Conservation (phyloP, 768 basidiomycete genomes). For the Trametes villosa region DNA sequence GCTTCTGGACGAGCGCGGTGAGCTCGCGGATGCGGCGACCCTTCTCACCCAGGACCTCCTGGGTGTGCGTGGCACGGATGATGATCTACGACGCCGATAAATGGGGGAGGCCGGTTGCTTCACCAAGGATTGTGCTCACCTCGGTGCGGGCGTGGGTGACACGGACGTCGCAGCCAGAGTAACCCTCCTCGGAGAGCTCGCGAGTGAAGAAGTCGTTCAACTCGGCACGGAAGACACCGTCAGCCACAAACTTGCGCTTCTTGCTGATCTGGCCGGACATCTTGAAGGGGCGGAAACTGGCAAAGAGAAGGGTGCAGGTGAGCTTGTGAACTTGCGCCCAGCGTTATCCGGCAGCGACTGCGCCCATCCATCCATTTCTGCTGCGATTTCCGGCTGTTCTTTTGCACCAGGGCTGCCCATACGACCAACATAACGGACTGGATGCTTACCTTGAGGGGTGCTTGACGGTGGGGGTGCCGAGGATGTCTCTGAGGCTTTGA, state of each 20-base stretch:
- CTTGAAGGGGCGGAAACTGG: constrained; percentile 38
- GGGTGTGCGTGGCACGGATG: constrained; percentile 99
- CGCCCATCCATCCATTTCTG: constrained; percentile 21
- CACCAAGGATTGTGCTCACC: constrained; percentile 43
- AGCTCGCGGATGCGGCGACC: constrained; percentile 99
- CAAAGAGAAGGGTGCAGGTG: background rate
- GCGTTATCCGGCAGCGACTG: constrained; percentile 18
- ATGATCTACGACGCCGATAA: constrained; percentile 69
- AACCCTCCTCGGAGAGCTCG: constrained; percentile 98
- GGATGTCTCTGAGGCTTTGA: constrained; percentile 23
- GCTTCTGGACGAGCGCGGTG: constrained; percentile 96
- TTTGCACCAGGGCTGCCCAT: background rate
- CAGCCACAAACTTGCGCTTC: constrained; percentile 98
- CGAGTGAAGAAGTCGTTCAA: constrained; percentile 98
- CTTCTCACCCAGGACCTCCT: constrained; percentile 98
- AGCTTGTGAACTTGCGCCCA: background rate
- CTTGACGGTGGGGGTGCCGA: constrained; percentile 22
- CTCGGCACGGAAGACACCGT: constrained; percentile 99
- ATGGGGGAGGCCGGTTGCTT: background rate
- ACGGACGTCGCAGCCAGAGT: constrained; percentile 99
- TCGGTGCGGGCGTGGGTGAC: constrained; percentile 99
- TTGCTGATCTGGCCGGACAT: constrained; percentile 94
- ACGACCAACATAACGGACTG: background rate
- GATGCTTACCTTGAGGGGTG: constrained; percentile 24
- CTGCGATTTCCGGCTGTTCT: background rate